Percentiles rank a stretch among this genome's conserved stretches.
Evolutionary conservation across 371 early-diverging fungal genomes (phyloP).

Genomic region (Apophysomyces variabilis): DNA sequence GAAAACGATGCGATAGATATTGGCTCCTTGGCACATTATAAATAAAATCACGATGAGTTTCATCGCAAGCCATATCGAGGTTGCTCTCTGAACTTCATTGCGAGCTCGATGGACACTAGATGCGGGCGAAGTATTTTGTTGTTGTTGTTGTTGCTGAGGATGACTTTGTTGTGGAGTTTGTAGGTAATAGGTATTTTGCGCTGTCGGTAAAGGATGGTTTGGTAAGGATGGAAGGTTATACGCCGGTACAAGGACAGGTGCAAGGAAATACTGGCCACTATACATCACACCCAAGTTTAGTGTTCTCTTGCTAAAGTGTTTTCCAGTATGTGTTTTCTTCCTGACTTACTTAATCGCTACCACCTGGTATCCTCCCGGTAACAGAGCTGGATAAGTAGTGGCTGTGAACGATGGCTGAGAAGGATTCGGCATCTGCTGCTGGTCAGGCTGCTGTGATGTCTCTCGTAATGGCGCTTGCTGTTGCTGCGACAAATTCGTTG

Average conservation of each 20-base stretch:
- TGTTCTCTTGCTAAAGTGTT: too few relatives aligned
- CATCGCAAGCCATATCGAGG: constrained; percentile 45
- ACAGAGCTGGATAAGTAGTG: constrained; percentile 24
- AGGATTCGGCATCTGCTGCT: constrained; percentile 9
- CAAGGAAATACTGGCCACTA: constrained; percentile 51
- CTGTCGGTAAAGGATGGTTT: constrained; percentile 17
- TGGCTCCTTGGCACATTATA: constrained; percentile 49
- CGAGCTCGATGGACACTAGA: constrained; percentile 12
- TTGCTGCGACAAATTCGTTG: neutral
- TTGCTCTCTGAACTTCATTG: constrained; percentile 24
- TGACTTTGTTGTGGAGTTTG: too few relatives aligned
- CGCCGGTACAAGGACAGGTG: constrained; percentile 37
- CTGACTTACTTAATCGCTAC: constrained; percentile 42
- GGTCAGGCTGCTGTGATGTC: neutral
- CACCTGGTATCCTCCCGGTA: constrained; percentile 51
- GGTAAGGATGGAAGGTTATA: constrained; percentile 4
- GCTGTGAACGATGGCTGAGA: neutral
- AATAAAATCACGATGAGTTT: constrained; percentile 43
- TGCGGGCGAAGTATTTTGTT: constrained; percentile 8
- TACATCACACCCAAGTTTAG: neutral
- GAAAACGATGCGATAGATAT: constrained; percentile 41
- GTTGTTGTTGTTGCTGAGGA: neutral
- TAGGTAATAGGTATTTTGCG: neutral
- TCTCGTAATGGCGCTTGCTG: constrained; percentile 9
- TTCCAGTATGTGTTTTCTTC: too few relatives aligned